These are phyloP conservation scores for Tylopilus orsonianus DNA, from an alignment of 1,284 basidiomycete species.

Conservation along the genomic window DNA sequence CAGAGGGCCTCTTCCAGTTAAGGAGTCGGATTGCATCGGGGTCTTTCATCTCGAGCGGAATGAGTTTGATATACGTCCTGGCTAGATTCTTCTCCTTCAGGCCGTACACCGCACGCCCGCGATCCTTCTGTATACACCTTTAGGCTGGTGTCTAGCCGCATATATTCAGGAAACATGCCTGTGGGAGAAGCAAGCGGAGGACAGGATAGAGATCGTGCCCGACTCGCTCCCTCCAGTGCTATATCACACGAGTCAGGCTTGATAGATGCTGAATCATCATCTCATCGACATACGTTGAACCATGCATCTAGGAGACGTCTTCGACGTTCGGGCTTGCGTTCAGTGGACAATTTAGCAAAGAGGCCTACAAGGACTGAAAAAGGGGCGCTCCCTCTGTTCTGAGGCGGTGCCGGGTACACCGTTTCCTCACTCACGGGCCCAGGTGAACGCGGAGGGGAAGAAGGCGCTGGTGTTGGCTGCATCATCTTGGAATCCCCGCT, in stretches of 20 bases:
- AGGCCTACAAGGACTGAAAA: constrained; percentile 64
- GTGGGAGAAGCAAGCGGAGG: constrained; percentile 71
- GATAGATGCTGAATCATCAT: neutral
- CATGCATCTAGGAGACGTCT: constrained; percentile 62
- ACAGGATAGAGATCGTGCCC: constrained; percentile 76
- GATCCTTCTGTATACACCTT: constrained; percentile 68
- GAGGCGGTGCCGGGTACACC: constrained; percentile 53
- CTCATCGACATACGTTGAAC: constrained; percentile 64
- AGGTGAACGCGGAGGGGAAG: constrained; percentile 36
- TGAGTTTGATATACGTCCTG: constrained; percentile 85
- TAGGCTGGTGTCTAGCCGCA: neutral
- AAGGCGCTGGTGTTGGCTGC: constrained; percentile 60
- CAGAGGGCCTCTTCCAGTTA: constrained; percentile 88
- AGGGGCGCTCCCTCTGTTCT: constrained; percentile 63
- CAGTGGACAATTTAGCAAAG: constrained; percentile 67
- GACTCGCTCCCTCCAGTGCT: constrained; percentile 79
- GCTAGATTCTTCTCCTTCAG: constrained; percentile 91
- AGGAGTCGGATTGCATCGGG: constrained; percentile 77
- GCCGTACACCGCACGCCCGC: constrained; percentile 86
- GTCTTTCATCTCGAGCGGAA: constrained; percentile 76
- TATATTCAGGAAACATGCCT: constrained; percentile 43
- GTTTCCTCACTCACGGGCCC: constrained; percentile 23
- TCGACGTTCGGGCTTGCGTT: constrained; percentile 69
- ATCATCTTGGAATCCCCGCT: constrained; percentile 29
- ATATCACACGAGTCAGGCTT: constrained; percentile 11